These are phyloP conservation scores for Curvularia lunata DNA, from an alignment of 2,329 filamentous ascomycete species.

Conservation along the genomic window DNA sequence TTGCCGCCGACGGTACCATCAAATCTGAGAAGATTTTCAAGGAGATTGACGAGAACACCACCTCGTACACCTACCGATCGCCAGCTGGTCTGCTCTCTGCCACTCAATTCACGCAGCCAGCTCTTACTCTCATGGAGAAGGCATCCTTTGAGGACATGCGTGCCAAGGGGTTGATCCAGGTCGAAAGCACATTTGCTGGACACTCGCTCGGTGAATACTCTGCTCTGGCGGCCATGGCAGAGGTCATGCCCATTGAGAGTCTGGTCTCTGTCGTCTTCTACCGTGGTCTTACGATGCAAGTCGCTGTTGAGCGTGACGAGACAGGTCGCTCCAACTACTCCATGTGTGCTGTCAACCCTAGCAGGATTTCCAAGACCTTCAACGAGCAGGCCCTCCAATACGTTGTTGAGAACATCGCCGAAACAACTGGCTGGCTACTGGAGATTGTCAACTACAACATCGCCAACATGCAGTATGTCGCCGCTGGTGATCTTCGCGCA, in stretches of 20 bases:
- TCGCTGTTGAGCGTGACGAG: slow-evolving; percentile 95
- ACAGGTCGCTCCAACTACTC: slow-evolving; percentile 95
- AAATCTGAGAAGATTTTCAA: slow-evolving; percentile 99
- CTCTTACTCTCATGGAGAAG: slow-evolving; percentile 98
- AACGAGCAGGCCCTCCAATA: slow-evolving; percentile 97
- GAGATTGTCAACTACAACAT: slow-evolving; percentile 98
- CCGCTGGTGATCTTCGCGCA: slow-evolving; percentile 69
- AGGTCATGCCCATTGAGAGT: slow-evolving; percentile 99
- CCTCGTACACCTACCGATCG: slow-evolving; percentile 95
- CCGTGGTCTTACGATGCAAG: slow-evolving; percentile 98
- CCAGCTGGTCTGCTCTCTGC: slow-evolving; percentile 93
- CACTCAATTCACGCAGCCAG: slow-evolving; percentile 97
- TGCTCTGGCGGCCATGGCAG: slow-evolving; percentile 90
- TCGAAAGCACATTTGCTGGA: slow-evolving; percentile 95
- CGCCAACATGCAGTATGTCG: slow-evolving; percentile 73
- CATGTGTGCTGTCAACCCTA: slow-evolving; percentile 99
- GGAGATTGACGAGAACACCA: slow-evolving; percentile 89
- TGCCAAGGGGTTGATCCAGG: slow-evolving; percentile 91
- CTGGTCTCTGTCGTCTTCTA: slow-evolving; percentile 99
- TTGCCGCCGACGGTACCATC: slow-evolving; percentile 86
- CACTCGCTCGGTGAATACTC: slow-evolving; percentile 99
- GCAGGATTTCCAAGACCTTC: slow-evolving; percentile 97
- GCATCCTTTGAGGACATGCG: slow-evolving; percentile 99
- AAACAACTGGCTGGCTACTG: slow-evolving; percentile 91
- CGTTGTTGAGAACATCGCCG: slow-evolving; percentile 92